A percentile compares a stretch with the other conserved stretches of the same genome.
phyloP scores from a whole-genome alignment of 2,329 filamentous ascomycete genomes.

The Fusarium palustre region DNA sequence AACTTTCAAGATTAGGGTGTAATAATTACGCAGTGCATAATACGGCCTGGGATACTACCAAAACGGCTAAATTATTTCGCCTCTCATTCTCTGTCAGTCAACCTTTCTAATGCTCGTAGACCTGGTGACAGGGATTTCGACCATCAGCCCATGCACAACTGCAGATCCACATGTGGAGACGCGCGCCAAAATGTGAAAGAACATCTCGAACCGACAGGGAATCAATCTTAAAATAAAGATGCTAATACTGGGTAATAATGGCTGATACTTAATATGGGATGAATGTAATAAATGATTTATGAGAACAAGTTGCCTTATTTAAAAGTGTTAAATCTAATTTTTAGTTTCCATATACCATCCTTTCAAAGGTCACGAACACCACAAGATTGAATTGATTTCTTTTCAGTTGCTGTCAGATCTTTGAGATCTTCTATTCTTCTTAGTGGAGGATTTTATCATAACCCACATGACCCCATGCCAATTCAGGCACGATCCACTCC shows the following conservation, averaged over 20 bases:
- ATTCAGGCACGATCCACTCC: conserved; percentile 5
- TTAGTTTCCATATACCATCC: not conserved
- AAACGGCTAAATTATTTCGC: not conserved
- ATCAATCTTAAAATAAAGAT: conserved; percentile 14
- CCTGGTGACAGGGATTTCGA: conserved; percentile 22
- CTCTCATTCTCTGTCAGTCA: not conserved
- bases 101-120: not conserved
- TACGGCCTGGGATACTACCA: not conserved
- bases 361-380: not conserved
- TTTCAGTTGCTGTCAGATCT: not conserved
- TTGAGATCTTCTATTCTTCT: conserved; percentile 1
- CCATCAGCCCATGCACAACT: conserved; percentile 40
- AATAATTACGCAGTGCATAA: not conserved
- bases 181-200: conserved; percentile 38
- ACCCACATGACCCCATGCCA: conserved; percentile 8
- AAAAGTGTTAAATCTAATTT: not conserved
- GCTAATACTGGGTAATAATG: not conserved
- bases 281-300: not conserved
- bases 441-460: conserved; percentile 3
- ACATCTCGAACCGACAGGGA: conserved; percentile 2
- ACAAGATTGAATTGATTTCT: not conserved
- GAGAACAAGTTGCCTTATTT: not conserved
- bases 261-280: not conserved
- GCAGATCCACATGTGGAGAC: conserved; percentile 38
- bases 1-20: not conserved